Evolutionary conservation across 768 basidiomycete genomes (phyloP).

Genomic region (Mycena kentingensis): DNA sequence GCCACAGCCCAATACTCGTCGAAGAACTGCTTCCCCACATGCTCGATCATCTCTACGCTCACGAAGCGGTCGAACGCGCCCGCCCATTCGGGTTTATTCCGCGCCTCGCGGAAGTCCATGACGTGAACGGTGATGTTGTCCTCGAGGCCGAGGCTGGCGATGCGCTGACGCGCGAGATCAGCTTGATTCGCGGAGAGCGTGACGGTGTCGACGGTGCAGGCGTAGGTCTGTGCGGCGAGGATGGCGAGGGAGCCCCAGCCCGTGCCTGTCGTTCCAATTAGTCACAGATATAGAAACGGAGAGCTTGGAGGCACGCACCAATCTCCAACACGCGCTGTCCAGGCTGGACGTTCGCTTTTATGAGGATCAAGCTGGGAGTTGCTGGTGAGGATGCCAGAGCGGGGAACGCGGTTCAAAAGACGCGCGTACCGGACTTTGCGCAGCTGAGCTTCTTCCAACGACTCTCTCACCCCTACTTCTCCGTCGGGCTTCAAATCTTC

Average conservation of each 20-base stretch:
- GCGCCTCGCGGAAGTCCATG: constrained; percentile 50
- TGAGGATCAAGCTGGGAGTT: constrained; percentile 37
- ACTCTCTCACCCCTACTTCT: constrained; percentile 13
- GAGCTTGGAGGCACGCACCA: no score
- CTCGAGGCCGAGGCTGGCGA: constrained; percentile 39
- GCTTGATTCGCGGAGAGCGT: constrained; percentile 56
- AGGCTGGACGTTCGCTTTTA: constrained; percentile 48
- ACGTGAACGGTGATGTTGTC: constrained; percentile 49
- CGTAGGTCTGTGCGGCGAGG: constrained; percentile 42
- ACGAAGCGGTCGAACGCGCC: constrained; percentile 53
- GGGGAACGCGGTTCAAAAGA: constrained; percentile 15
- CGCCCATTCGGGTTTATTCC: constrained; percentile 46
- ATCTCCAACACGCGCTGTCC: constrained; percentile 57
- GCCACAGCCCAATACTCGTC: constrained; percentile 49
- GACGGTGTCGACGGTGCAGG: constrained; percentile 53
- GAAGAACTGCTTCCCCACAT: constrained; percentile 53
- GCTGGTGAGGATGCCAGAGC: not conserved
- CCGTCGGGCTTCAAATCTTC: constrained; percentile 48
- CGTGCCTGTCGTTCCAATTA: constrained; percentile 44
- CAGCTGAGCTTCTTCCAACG: constrained; percentile 24
- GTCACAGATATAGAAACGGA: not conserved
- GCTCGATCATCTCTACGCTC: constrained; percentile 62
- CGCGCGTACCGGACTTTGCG: constrained; percentile 24
- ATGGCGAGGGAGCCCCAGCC: constrained; percentile 59
- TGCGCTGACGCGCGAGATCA: constrained; percentile 44